Evolutionary conservation across 129 eudicot genomes (phyloP).

Genomic region (Centrapalus pauciflorus): DNA sequence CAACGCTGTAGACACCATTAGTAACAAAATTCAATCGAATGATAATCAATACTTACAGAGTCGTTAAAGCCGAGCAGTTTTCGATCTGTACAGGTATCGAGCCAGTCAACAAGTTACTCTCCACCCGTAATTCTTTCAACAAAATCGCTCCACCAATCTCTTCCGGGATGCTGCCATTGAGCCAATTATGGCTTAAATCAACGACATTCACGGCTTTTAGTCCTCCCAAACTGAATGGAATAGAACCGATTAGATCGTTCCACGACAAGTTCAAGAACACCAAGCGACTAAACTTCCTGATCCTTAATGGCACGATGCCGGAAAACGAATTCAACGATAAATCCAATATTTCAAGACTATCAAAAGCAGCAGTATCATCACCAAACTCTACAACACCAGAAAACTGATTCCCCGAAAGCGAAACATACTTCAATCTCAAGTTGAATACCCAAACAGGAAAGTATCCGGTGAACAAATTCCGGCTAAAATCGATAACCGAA

Average conservation of each 20-base stretch:
- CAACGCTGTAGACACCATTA: background rate
- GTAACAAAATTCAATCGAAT: background rate
- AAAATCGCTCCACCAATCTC: no score
- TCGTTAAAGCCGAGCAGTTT: constrained; percentile 62
- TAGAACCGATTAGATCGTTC: constrained; percentile 47
- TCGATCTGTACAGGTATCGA: constrained; percentile 56
- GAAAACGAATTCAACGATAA: constrained; percentile 69
- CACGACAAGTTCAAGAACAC: constrained; percentile 55
- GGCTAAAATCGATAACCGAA: constrained; percentile 52
- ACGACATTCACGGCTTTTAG: constrained; percentile 43
- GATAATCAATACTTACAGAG: constrained; percentile 53
- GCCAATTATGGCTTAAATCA: constrained; percentile 67
- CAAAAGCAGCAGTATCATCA: constrained; percentile 35
- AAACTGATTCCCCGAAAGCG: constrained; percentile 50
- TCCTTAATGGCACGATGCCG: constrained; percentile 46
- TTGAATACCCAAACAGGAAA: constrained; percentile 63
- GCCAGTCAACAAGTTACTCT: no score
- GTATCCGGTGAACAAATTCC: constrained; percentile 48
- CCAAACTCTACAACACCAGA: constrained; percentile 47
- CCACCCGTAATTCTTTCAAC: no score
- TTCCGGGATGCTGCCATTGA: constrained; percentile 75
- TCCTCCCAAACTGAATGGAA: constrained; percentile 61
- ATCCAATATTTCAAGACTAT: constrained; percentile 60
- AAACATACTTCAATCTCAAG: constrained; percentile 46
- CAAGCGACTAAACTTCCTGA: constrained; percentile 62